These are phyloP conservation scores for Hymenoscyphus salicellus DNA, from an alignment of 2,329 filamentous ascomycete species.

Conservation along the genomic window DNA sequence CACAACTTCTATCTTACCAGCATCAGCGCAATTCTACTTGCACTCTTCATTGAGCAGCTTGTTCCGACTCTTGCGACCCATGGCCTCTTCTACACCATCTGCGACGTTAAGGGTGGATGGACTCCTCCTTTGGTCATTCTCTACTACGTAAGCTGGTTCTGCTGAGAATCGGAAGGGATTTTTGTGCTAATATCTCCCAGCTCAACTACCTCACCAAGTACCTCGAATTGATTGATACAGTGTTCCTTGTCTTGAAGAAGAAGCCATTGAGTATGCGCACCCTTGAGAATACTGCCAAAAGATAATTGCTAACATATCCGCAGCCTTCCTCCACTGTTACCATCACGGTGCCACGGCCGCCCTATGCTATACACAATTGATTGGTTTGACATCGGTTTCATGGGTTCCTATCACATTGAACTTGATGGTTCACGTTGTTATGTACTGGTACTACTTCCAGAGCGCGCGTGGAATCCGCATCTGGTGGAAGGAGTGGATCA, in stretches of 20 bases:
- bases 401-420: constrained; percentile 95
- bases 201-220: constrained; percentile 99
- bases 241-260: constrained; percentile 98
- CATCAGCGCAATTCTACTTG: constrained; percentile 77
- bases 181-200: constrained; percentile 51
- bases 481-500: constrained; percentile 99
- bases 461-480: constrained; percentile 90
- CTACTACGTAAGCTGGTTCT: constrained; percentile 74
- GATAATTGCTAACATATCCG: constrained; percentile 35
- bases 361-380: constrained; percentile 95
- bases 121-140: constrained; percentile 88
- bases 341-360: constrained; percentile 96
- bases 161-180: neutral
- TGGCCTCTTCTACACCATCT: constrained; percentile 88
- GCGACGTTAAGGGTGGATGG: constrained; percentile 79
- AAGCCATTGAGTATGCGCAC: constrained; percentile 76
- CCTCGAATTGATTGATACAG: constrained; percentile 89
- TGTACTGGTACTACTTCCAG: constrained; percentile 99
- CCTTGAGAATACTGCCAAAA: neutral
- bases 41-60: constrained; percentile 86
- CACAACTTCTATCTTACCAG: constrained; percentile 94
- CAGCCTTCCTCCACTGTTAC: constrained; percentile 96
- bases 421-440: constrained; percentile 90
- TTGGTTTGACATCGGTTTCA: constrained; percentile 87
- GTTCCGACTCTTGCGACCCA: constrained; percentile 75